phyloP scores from a whole-genome alignment of 768 basidiomycete species.

The Lentinula sp. region DNA sequence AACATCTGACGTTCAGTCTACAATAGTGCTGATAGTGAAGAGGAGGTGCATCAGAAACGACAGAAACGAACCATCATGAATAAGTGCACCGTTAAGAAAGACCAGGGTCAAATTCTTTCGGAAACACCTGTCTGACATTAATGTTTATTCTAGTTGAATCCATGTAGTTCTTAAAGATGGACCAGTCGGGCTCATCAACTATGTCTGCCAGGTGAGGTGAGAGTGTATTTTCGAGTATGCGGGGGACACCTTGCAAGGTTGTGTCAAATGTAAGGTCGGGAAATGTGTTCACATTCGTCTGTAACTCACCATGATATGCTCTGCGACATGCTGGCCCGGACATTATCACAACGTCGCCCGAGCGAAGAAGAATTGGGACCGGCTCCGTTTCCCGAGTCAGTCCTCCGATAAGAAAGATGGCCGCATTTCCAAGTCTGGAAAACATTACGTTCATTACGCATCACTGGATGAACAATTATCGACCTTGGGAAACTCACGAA shows the following conservation, averaged over 20 bases:
- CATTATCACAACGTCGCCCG: slow-evolving; percentile 92
- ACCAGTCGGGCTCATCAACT: slow-evolving; percentile 44
- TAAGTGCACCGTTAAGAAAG: background rate
- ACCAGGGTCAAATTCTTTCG: slow-evolving; percentile 51
- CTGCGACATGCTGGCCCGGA: slow-evolving; percentile 79
- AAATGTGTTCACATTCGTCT: background rate
- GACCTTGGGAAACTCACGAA: slow-evolving; percentile 50
- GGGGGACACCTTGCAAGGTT: slow-evolving; percentile 61
- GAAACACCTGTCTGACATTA: slow-evolving; percentile 87
- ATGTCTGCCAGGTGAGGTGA: slow-evolving; percentile 49
- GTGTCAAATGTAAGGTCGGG: background rate
- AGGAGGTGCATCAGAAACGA: background rate
- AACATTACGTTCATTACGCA: background rate
- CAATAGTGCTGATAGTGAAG: no score
- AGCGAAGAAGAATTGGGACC: slow-evolving; percentile 77
- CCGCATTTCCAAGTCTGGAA: slow-evolving; percentile 77
- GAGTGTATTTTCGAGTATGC: slow-evolving; percentile 77
- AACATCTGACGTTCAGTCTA: no score
- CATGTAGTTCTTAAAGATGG: slow-evolving; percentile 59
- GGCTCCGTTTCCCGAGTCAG: slow-evolving; percentile 72
- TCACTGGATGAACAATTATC: background rate
- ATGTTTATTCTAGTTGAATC: slow-evolving; percentile 75
- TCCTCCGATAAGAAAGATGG: slow-evolving; percentile 87
- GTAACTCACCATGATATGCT: slow-evolving; percentile 81
- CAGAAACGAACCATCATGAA: background rate